Evolutionary conservation across 371 early-diverging fungal genomes (phyloP).

Genomic region (Saksenaea vasiformis): DNA sequence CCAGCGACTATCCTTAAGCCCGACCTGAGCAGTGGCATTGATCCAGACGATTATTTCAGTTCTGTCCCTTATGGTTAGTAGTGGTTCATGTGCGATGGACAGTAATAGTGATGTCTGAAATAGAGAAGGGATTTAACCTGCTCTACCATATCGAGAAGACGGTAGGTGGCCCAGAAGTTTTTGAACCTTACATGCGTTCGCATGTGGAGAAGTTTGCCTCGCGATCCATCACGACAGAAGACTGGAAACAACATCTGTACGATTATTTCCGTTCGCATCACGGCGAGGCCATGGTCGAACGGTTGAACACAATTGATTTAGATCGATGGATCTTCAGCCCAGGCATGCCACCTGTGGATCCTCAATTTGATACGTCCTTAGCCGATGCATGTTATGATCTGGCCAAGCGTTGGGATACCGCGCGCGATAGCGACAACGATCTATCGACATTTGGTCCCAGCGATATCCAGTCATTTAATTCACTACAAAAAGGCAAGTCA

Average conservation of each 20-base stretch:
- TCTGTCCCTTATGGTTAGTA: conserved; percentile 82
- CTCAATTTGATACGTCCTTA: conserved; percentile 80
- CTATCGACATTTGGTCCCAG: conserved; percentile 52
- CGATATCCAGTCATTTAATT: conserved; percentile 63
- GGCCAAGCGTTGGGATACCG: conserved; percentile 70
- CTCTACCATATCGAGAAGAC: conserved; percentile 86
- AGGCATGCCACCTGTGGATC: conserved; percentile 86
- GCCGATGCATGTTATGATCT: conserved; percentile 78
- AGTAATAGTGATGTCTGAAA: neutral
- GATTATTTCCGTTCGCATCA: conserved; percentile 61
- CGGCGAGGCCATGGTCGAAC: conserved; percentile 62
- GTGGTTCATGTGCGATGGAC: neutral
- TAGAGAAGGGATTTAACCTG: conserved; percentile 88
- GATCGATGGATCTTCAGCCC: conserved; percentile 81
- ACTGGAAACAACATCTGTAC: conserved; percentile 83
- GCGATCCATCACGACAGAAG: conserved; percentile 79
- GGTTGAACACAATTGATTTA: conserved; percentile 78
- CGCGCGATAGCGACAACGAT: conserved; percentile 39
- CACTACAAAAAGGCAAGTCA: conserved; percentile 67
- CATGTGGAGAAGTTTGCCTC: conserved; percentile 83
- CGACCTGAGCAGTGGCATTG: conserved; percentile 66
- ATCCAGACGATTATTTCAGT: conserved; percentile 94
- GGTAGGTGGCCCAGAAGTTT: conserved; percentile 79
- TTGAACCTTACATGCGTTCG: conserved; percentile 80
- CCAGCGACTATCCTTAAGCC: conserved; percentile 78